Percentiles rank a stretch among this genome's conserved stretches.
Evolutionary conservation across 164 flowering plant genomes (phyloP).

Genomic region (Annona cherimola): DNA sequence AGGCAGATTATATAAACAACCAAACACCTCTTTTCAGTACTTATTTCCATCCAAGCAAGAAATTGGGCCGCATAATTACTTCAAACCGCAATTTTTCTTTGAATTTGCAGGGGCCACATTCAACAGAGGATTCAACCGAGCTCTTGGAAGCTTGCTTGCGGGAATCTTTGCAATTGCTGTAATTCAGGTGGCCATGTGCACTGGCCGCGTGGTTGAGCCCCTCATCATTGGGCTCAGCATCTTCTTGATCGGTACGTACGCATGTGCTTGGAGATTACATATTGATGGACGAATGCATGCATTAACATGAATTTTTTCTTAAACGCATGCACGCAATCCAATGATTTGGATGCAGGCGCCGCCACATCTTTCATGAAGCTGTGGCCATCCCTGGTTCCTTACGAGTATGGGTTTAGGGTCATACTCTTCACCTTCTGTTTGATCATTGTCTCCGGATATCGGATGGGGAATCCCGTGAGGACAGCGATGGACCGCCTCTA

Average conservation of each 20-base stretch:
- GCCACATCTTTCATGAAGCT: conserved; percentile 70
- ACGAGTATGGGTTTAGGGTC: conserved; percentile 79
- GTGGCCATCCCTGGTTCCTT: conserved; percentile 71
- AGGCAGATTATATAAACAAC: no score
- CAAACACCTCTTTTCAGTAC: no score
- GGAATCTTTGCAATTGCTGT: conserved; percentile 58
- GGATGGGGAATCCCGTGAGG: conserved; percentile 59
- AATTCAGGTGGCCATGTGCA: conserved; percentile 45
- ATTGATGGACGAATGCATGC: no score
- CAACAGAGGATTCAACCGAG: conserved; percentile 76
- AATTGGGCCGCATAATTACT: no score
- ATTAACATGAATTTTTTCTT: no score
- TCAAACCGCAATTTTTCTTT: no score
- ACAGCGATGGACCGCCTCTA: conserved; percentile 69
- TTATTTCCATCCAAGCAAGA: no score
- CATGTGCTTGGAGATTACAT: not conserved
- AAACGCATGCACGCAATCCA: not conserved
- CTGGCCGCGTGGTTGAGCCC: conserved; percentile 52
- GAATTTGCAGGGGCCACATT: conserved; percentile 57
- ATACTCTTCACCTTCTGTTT: conserved; percentile 72
- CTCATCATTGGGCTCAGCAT: conserved; percentile 68
- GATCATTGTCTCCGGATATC: conserved; percentile 71
- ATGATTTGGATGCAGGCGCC: conserved; percentile 35
- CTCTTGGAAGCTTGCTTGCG: conserved; percentile 81
- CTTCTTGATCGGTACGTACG: conserved; percentile 47